These are phyloP conservation scores for Pterocarpus macrocarpus DNA, from an alignment of 306 rosid genomes.

Conservation along the genomic window DNA sequence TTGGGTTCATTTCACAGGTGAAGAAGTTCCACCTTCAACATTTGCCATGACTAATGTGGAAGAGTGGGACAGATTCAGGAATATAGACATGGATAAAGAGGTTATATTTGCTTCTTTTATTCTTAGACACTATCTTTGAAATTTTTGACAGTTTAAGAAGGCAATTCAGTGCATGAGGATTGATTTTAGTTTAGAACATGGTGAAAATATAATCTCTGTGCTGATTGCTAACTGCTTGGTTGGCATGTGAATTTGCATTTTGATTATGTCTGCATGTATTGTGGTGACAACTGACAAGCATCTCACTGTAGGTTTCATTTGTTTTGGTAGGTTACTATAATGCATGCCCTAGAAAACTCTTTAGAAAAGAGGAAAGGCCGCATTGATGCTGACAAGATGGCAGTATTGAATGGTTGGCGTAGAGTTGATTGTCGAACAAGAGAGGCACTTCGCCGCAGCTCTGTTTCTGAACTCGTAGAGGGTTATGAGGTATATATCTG, in stretches of 20 bases:
- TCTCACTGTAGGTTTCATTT: conserved; percentile 39
- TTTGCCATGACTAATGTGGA: conserved; percentile 80
- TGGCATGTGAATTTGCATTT: conserved; percentile 11
- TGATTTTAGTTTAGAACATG: conserved; percentile 15
- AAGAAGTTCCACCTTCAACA: conserved; percentile 81
- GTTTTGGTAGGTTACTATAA: conserved; percentile 71
- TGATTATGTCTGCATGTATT: conserved; percentile 24
- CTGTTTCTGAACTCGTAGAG: conserved; percentile 72
- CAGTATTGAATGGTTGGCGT: conserved; percentile 55
- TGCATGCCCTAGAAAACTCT: conserved; percentile 60
- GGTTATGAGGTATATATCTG: conserved; percentile 77
- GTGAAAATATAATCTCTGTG: conserved; percentile 16
- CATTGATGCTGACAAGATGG: conserved; percentile 67
- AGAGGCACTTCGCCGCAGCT: conserved; percentile 91
- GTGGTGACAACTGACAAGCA: conserved; percentile 21
- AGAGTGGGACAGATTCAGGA: conserved; percentile 95
- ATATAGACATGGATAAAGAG: conserved; percentile 98
- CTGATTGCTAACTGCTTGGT: conserved; percentile 17
- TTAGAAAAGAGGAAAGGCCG: conserved; percentile 62
- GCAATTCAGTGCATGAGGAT: conserved; percentile 31
- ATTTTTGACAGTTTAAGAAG: conserved; percentile 6
- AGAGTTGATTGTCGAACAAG: conserved; percentile 84
- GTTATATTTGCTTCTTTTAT: conserved; percentile 55
- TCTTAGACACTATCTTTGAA: not conserved
- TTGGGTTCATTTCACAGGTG: conserved; percentile 71